phyloP scores from a whole-genome alignment of 1,284 basidiomycete species.

The Volvariella surrecta region DNA sequence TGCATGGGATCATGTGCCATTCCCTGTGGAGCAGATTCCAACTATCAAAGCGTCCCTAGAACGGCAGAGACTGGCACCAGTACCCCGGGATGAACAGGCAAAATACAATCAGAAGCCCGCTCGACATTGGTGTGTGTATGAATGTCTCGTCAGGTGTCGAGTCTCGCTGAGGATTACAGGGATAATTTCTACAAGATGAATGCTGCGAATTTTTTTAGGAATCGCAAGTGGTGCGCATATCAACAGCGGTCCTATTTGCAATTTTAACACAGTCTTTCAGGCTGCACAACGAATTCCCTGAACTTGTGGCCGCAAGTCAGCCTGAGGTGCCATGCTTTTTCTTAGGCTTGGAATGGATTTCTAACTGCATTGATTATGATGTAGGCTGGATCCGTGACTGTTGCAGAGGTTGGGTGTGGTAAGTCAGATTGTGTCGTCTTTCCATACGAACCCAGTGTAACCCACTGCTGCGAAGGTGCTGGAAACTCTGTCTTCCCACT shows the following conservation, averaged over 20 bases:
- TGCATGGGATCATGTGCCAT: slow-evolving; percentile 86
- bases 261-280: slow-evolving; percentile 22
- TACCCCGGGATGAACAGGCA: slow-evolving; percentile 54
- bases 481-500: slow-evolving; percentile 95
- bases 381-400: slow-evolving; percentile 68
- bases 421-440: slow-evolving; percentile 10
- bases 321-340: slow-evolving; percentile 44
- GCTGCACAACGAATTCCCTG: slow-evolving; percentile 90
- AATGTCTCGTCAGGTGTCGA: not conserved
- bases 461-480: slow-evolving; percentile 41
- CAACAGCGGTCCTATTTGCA: not conserved
- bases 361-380: not conserved
- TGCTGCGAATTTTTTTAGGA: slow-evolving; percentile 82
- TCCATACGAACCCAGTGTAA: not conserved
- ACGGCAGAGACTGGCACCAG: slow-evolving; percentile 61
- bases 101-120: slow-evolving; percentile 73
- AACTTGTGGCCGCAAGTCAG: slow-evolving; percentile 65
- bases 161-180: slow-evolving; percentile 46
- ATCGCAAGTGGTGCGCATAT: slow-evolving; percentile 82
- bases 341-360: not conserved
- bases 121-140: slow-evolving; percentile 47
- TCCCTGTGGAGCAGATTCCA: slow-evolving; percentile 71
- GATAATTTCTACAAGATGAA: slow-evolving; percentile 87
- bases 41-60: slow-evolving; percentile 60
- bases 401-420: slow-evolving; percentile 87